Base-by-base conservation (phyloP, 768 basidiomycete genomes). In the button mushroom (Agaricus bisporus) region DNA sequence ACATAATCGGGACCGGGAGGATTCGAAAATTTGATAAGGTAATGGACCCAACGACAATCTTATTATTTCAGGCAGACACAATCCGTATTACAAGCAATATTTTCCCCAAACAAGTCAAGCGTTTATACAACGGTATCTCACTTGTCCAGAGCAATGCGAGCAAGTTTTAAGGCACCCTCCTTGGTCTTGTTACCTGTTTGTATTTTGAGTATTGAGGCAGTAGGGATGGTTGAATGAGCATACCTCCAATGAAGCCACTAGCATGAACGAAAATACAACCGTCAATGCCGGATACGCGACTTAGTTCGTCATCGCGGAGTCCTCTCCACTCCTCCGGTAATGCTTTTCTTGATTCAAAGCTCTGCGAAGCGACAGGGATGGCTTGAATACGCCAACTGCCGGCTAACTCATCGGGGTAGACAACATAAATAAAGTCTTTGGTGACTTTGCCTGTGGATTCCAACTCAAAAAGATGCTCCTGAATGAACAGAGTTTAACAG, bases 281-380 rank as follows among this genome's bases (percentile, higher is more conserved):
- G 0, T 82, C 79, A 56, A 98, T 82, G 2, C 91, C 91, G 14
- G 82, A 82, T 6, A 80, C 69, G 58, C 79, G 70, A 44, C 86
- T 88, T 38, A 99, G 73, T 42, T 79, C 78, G 9, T 90, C 88
- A 66, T 98, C 95, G 44, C 97, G 77, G 37, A 93, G 69, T 5
- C 97, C 97, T 57, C 95, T 79, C 97, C 97, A 99, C 58, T 77
- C 74, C 63, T 97, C 93, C 1, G 97, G 97, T 38, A 99, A 73
- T 1, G 93, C 84, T 69, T 95, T 97, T 28, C 95, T 80, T 67
- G 87, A 94, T 64, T 86, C 81, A 60, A 98, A 99, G 64, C 87
- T 90, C 60, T 90, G 88, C 1, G 89, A 73, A 0, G 83, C 74
- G 44, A 85, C 68, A 5, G 95, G 87, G 15, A 99, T 89, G 6